Conservation (phyloP, 768 basidiomycete species). For the Hericium rajendrae region DNA sequence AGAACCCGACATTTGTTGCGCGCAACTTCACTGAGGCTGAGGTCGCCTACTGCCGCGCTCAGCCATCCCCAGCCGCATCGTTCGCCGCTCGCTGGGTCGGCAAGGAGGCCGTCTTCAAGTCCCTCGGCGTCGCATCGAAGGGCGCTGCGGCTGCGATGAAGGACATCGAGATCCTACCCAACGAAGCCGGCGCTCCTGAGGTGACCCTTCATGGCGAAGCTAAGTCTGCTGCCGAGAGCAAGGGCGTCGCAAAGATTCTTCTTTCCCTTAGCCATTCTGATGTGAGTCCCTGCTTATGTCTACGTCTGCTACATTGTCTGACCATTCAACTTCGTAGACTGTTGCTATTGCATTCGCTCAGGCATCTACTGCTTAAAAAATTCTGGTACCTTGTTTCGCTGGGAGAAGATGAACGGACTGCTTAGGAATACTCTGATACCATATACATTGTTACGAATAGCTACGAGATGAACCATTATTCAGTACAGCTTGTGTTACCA, state of each 20-base stretch:
- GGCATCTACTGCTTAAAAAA: constrained; percentile 33
- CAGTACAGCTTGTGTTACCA: background rate
- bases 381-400: background rate
- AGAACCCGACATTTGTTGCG: constrained; percentile 75
- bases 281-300: constrained; percentile 33
- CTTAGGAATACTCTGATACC: background rate
- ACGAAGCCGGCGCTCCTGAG: constrained; percentile 67
- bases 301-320: constrained; percentile 8
- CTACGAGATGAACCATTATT: background rate
- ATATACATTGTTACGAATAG: background rate
- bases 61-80: constrained; percentile 80
- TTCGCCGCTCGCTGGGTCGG: constrained; percentile 97
- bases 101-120: constrained; percentile 97
- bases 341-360: constrained; percentile 86
- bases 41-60: constrained; percentile 74
- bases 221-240: constrained; percentile 55
- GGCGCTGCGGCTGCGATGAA: constrained; percentile 94
- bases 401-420: background rate
- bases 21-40: constrained; percentile 94
- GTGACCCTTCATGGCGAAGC: constrained; percentile 78
- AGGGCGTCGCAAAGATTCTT: constrained; percentile 65
- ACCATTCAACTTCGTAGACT: constrained; percentile 35
- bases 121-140: constrained; percentile 79
- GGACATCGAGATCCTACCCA: constrained; percentile 91
- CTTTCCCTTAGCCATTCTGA: constrained; percentile 92